Conservation (phyloP, 2,329 filamentous ascomycete genomes). For the Ciborinia camelliae region DNA sequence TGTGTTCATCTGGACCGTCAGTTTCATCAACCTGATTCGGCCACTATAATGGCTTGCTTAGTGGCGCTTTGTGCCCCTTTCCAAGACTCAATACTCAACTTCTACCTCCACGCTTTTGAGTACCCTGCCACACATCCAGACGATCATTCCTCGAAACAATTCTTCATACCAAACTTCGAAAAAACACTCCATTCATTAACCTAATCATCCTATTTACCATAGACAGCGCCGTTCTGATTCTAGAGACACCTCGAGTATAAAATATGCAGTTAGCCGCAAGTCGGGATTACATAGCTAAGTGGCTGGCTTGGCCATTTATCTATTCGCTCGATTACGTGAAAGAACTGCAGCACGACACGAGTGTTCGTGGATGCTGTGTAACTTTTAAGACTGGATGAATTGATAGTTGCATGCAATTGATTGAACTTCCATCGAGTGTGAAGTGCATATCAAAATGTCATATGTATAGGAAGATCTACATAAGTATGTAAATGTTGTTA, state of each 20-base stretch:
- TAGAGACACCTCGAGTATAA: not conserved
- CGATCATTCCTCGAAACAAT: not conserved
- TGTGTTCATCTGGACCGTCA: not conserved
- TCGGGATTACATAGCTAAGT: slow-evolving; percentile 3
- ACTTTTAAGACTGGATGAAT: not conserved
- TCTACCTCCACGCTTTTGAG: not conserved
- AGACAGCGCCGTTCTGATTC: not conserved
- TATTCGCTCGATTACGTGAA: not conserved
- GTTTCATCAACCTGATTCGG: not conserved
- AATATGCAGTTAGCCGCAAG: not conserved
- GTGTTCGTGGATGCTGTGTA: not conserved
- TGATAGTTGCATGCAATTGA: not conserved
- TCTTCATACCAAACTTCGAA: not conserved
- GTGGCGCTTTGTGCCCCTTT: not conserved
- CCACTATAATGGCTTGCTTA: not conserved
- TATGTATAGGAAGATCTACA: slow-evolving; percentile 5
- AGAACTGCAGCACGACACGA: not conserved
- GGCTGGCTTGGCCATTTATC: not conserved
- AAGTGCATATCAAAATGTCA: slow-evolving; percentile 1
- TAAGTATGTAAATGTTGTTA: not conserved
- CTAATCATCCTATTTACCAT: not conserved
- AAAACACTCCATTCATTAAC: not conserved
- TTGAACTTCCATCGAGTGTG: not conserved
- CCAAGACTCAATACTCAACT: not conserved
- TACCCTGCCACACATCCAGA: not conserved